phyloP scores from a whole-genome alignment of 371 early-diverging fungal species.

The Capillidium rhysosporum region DNA sequence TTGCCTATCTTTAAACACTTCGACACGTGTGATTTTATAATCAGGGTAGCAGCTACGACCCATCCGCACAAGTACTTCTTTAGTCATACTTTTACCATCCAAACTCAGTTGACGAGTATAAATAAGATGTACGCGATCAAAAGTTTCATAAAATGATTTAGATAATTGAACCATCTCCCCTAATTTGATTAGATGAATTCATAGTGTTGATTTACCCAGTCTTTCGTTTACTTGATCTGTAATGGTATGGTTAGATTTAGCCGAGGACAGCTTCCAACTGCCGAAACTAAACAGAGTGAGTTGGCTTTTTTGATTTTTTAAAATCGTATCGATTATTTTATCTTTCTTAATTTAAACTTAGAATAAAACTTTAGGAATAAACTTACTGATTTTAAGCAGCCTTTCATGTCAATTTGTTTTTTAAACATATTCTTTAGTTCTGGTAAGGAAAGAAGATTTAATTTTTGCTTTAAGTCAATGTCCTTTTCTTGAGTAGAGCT shows the following conservation, averaged over 20 bases:
- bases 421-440: neutral
- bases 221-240: neutral
- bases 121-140: constrained; percentile 26
- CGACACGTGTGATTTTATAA: constrained; percentile 21
- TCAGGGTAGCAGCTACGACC: constrained; percentile 31
- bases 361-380: neutral
- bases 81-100: constrained; percentile 18
- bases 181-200: neutral
- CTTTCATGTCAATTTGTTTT: neutral
- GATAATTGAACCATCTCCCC: neutral
- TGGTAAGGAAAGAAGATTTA: too few species aligned
- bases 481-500: neutral
- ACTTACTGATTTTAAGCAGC: neutral
- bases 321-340: neutral
- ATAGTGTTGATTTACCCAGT: neutral
- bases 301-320: neutral
- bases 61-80: constrained; percentile 29
- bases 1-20: constrained; percentile 25
- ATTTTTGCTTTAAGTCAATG: neutral
- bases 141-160: constrained; percentile 8
- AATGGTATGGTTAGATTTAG: neutral
- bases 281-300: neutral
- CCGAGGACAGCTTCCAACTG: neutral
- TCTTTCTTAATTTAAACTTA: neutral
- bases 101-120: constrained; percentile 20